phyloP scores from a whole-genome alignment of 2,329 filamentous ascomycete genomes.

The Monilinia fructigena region DNA sequence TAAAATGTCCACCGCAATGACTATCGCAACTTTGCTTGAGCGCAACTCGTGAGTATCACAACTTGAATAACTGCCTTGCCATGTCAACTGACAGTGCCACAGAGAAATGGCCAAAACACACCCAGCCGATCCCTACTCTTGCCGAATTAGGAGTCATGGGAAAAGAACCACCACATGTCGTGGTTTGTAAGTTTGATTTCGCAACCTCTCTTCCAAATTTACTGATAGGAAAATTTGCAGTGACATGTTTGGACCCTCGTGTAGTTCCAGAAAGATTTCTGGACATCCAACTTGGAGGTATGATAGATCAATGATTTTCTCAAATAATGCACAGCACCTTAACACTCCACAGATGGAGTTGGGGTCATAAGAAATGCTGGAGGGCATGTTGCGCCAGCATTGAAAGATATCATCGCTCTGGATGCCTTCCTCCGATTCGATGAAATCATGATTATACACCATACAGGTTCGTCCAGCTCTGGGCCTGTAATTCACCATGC shows the following conservation, averaged over 20 bases:
- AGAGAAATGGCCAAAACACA: slow-evolving; percentile 20
- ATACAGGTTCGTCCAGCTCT: slow-evolving; percentile 32
- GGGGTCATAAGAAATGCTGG: slow-evolving; percentile 33
- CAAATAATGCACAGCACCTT: background rate
- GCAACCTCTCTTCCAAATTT: background rate
- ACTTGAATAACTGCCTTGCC: background rate
- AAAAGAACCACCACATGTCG: slow-evolving; percentile 6
- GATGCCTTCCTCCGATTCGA: slow-evolving; percentile 30
- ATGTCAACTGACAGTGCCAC: no score
- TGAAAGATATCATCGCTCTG: slow-evolving; percentile 33
- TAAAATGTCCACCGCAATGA: background rate
- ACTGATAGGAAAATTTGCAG: slow-evolving; percentile 1
- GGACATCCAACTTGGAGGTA: slow-evolving; percentile 23
- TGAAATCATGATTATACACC: slow-evolving; percentile 37
- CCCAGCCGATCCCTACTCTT: slow-evolving; percentile 23
- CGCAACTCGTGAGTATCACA: background rate
- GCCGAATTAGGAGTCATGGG: slow-evolving; percentile 18
- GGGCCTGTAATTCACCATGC: background rate
- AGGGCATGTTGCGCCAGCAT: slow-evolving; percentile 31
- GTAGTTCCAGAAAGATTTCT: slow-evolving; percentile 24
- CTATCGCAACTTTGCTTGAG: background rate
- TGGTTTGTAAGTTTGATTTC: slow-evolving; percentile 18
- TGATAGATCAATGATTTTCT: no score
- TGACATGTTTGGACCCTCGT: slow-evolving; percentile 25
- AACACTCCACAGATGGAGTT: slow-evolving; percentile 25